Evolutionary conservation across 2,329 filamentous ascomycete species (phyloP).

Genomic region (Zalaria sp.): DNA sequence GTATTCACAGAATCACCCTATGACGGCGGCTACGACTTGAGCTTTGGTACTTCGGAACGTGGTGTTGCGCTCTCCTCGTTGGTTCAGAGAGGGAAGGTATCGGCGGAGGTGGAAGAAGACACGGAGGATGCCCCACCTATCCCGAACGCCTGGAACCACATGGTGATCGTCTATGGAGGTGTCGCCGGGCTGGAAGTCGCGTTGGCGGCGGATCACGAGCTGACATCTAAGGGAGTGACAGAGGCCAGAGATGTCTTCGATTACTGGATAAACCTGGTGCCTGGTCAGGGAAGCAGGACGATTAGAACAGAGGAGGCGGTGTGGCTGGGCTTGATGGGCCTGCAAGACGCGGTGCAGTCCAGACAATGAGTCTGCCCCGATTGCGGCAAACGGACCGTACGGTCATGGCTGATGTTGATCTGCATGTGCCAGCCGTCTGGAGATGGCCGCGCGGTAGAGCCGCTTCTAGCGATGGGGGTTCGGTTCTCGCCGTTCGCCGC

Average conservation of each 20-base stretch:
- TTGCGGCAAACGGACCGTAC: no score
- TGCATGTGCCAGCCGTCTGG: no score
- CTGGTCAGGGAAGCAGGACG: constrained; percentile 66
- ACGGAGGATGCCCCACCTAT: constrained; percentile 32
- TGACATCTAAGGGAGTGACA: constrained; percentile 48
- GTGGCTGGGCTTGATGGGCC: constrained; percentile 57
- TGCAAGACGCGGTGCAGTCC: constrained; percentile 34
- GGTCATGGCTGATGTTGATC: no score
- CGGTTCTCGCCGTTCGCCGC: no score
- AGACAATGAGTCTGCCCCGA: constrained; percentile 3
- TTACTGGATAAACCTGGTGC: constrained; percentile 69
- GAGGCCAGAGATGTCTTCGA: constrained; percentile 63
- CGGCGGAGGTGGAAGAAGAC: constrained; percentile 14
- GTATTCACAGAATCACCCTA: constrained; percentile 67
- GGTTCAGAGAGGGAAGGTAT: neutral
- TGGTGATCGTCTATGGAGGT: constrained; percentile 69
- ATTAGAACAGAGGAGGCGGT: constrained; percentile 77
- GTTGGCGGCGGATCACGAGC: constrained; percentile 45
- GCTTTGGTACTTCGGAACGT: constrained; percentile 72
- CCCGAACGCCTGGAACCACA: constrained; percentile 38
- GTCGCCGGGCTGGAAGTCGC: constrained; percentile 68
- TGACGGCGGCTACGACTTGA: constrained; percentile 67
- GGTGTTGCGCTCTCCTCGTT: constrained; percentile 29
- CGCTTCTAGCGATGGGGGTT: no score
- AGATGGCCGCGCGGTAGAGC: no score